Conservation (phyloP, 2,329 filamentous ascomycete species). For the Trichophyton benhamiae region DNA sequence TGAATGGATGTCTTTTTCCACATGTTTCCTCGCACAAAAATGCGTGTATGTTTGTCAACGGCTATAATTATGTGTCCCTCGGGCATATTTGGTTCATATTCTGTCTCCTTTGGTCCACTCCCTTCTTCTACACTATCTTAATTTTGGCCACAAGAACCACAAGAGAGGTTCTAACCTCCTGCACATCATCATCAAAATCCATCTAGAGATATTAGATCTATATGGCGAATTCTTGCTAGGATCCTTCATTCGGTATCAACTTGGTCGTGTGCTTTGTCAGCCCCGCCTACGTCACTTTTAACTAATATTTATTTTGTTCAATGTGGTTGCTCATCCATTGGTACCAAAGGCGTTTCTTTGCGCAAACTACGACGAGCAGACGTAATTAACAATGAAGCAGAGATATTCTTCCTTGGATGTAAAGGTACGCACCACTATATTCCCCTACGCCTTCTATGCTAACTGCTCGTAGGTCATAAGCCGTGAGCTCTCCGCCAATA, state of each 20-base stretch:
- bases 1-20: neutral
- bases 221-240: neutral
- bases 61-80: neutral
- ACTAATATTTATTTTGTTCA: neutral
- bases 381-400: slow-evolving; percentile 41
- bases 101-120: neutral
- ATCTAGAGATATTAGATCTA: neutral
- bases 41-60: neutral
- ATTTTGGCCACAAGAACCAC: neutral
- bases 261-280: neutral
- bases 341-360: neutral
- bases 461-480: slow-evolving; percentile 60
- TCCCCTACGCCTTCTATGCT: neutral
- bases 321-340: neutral
- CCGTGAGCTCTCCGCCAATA: slow-evolving; percentile 69
- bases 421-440: slow-evolving; percentile 29
- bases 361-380: neutral
- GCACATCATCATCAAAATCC: neutral
- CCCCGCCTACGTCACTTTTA: neutral
- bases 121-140: too few species aligned
- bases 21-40: neutral
- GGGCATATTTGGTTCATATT: neutral
- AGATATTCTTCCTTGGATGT: slow-evolving; percentile 48
- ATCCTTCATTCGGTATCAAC: neutral
- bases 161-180: neutral